These are phyloP conservation scores for Malus hybrid DNA, from an alignment of 331 rosid species.

Conservation along the genomic window DNA sequence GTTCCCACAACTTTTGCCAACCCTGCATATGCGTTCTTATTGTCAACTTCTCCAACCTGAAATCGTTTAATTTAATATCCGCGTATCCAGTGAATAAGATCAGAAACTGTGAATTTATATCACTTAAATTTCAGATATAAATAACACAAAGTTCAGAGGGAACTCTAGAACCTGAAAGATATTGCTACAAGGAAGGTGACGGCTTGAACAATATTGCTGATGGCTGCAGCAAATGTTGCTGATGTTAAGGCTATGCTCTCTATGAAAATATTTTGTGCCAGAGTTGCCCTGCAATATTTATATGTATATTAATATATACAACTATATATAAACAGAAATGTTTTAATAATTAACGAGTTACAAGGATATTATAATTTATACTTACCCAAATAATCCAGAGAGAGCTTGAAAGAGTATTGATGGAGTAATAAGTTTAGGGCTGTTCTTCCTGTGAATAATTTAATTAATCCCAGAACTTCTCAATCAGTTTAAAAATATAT, in stretches of 20 bases:
- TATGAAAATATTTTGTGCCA: constrained; percentile 47
- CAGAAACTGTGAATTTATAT: no score
- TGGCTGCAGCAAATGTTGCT: constrained; percentile 48
- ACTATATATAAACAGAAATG: background rate
- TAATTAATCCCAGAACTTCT: no score
- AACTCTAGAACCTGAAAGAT: constrained; percentile 28
- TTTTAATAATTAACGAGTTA: no score
- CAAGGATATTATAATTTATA: background rate
- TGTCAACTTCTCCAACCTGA: no score
- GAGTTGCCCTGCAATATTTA: constrained; percentile 38
- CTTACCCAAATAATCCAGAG: constrained; percentile 71
- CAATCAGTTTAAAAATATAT: no score
- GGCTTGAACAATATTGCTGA: constrained; percentile 51
- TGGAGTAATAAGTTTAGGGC: constrained; percentile 54
- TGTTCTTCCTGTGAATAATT: constrained; percentile 30
- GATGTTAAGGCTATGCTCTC: constrained; percentile 49
- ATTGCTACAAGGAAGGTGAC: constrained; percentile 48
- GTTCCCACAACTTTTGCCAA: no score
- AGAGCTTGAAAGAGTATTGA: constrained; percentile 41
- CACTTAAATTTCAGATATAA: no score
- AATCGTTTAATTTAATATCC: no score
- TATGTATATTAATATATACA: background rate
- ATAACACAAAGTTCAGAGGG: no score
- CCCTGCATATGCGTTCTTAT: no score
- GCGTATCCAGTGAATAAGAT: no score